Base-by-base conservation (phyloP, 768 basidiomycete genomes). In the Termitomyces bulborhizus region DNA sequence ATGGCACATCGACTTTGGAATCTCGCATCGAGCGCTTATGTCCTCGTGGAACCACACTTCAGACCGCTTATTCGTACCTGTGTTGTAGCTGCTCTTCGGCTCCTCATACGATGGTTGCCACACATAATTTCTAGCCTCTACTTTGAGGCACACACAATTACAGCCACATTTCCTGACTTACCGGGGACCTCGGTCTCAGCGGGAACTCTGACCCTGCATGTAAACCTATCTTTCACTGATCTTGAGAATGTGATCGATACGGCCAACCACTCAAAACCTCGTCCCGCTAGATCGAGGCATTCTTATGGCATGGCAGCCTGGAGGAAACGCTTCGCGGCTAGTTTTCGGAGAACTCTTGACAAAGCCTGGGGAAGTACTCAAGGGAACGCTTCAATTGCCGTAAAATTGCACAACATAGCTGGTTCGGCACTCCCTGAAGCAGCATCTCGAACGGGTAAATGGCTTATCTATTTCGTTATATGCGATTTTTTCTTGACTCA, bases 61-160 rank as follows among this genome's bases (percentile, higher is more conserved):
- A 81, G 88, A 16, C 88, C 89, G 1, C 49, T 82, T 9, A 68
- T 85, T 55, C 85, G 88, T 39, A 65, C 76, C 2, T 68, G 71
- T 53, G 80, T 84, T 31, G 78, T 85, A 13, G 71, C 76, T 4
- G 69, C 70, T 51, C 73, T 90, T 29, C 83, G 83, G 24, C 64
- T 84, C 55, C 67, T 78, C 55, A 86, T 90, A 58, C 77, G 77
- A 48, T 80, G 79, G 68, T 74, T 90, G 1, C 89, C 88, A n/a
- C 73, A 76, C 50, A 75, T 90, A 46, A 83, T 82, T 32, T 83
- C 85, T 59, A 79, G 81, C 0, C 66, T 90, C 26, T 81, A 85
- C 46, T 82, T 90, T 42, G 88, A 90, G 55, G 65, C 90, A 1
- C 78, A 82, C 60, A 74, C 76, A 16, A 78, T 79, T 3, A 68